A percentile compares a stretch with the other conserved stretches of the same genome.
Conservation (phyloP, 2,329 filamentous ascomycete species). For the Cercospora zeae-maydis region DNA sequence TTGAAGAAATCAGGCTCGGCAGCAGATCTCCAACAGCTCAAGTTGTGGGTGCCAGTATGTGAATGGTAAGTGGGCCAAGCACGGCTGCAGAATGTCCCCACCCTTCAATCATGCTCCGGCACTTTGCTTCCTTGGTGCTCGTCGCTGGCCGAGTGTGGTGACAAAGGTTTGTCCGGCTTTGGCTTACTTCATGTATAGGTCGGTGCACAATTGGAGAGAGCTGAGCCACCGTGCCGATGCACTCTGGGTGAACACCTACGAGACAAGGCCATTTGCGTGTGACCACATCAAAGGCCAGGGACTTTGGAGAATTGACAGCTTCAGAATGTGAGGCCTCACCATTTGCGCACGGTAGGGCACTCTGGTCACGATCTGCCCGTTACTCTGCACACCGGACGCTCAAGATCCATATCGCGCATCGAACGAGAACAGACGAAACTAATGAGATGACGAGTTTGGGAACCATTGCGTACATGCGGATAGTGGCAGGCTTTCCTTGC, state of each 20-base stretch:
- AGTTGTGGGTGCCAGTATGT: conserved; percentile 20
- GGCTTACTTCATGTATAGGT: neutral
- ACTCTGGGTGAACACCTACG: conserved; percentile 17
- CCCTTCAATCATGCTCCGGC: too few relatives aligned
- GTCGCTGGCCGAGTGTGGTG: neutral
- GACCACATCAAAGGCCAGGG: conserved; percentile 9
- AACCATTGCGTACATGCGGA: neutral
- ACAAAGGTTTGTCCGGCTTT: neutral
- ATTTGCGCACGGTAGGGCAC: neutral
- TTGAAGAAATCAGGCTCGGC: conserved; percentile 12
- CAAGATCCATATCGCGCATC: neutral
- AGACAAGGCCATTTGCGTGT: conserved; percentile 10
- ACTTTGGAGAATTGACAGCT: conserved; percentile 10
- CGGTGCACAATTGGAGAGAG: conserved; percentile 20
- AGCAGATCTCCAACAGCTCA: conserved; percentile 14
- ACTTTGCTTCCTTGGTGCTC: neutral
- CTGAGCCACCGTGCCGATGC: conserved; percentile 16
- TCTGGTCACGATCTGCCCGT: neutral
- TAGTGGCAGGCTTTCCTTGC: neutral
- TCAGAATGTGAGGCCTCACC: neutral
- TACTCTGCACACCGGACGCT: neutral
- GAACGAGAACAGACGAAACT: neutral
- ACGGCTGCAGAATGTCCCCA: too few relatives aligned
- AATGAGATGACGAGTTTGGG: neutral
- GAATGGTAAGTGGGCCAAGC: conserved; percentile 8